phyloP scores from a whole-genome alignment of 208 protist genomes.

The Trypanosoma mega region DNA sequence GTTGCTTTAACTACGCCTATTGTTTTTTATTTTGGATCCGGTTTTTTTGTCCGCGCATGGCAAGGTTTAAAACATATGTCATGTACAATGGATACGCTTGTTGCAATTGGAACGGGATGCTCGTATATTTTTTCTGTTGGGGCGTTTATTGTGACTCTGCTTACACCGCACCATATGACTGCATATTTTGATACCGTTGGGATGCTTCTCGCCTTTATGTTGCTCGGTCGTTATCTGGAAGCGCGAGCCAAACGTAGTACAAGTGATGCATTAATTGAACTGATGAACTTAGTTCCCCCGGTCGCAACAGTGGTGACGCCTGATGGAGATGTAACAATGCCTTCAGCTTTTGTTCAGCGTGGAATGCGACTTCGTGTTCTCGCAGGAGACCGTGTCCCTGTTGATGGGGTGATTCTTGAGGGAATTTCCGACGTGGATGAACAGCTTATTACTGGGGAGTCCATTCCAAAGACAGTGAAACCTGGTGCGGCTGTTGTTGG shows the following conservation, averaged over 20 bases:
- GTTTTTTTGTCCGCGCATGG: constrained; percentile 77
- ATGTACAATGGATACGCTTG: constrained; percentile 90
- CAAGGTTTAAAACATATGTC: constrained; percentile 44
- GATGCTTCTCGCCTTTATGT: constrained; percentile 95
- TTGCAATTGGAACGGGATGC: constrained; percentile 73
- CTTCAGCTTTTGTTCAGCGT: constrained; percentile 30
- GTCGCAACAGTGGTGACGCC: constrained; percentile 35
- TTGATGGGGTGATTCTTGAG: constrained; percentile 87
- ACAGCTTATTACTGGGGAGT: constrained; percentile 95
- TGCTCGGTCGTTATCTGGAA: constrained; percentile 96
- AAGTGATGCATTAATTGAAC: constrained; percentile 77
- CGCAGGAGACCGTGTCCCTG: constrained; percentile 88
- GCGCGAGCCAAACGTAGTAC: constrained; percentile 92
- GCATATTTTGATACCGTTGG: constrained; percentile 96
- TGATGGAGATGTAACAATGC: constrained; percentile 32
- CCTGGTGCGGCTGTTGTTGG: constrained; percentile 61
- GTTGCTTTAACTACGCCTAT: constrained; percentile 69
- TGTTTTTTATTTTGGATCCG: constrained; percentile 76
- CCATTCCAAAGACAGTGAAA: constrained; percentile 62
- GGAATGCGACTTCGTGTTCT: constrained; percentile 82
- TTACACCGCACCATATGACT: constrained; percentile 28
- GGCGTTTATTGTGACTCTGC: constrained; percentile 39
- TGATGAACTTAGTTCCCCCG: constrained; percentile 84
- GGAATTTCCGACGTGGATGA: constrained; percentile 93
- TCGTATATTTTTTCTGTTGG: constrained; percentile 76